A percentile compares a stretch with the other conserved stretches of the same genome.
Evolutionary conservation across 2,329 filamentous ascomycete species (phyloP).

Genomic region (Thermothelomyces thermophilus): DNA sequence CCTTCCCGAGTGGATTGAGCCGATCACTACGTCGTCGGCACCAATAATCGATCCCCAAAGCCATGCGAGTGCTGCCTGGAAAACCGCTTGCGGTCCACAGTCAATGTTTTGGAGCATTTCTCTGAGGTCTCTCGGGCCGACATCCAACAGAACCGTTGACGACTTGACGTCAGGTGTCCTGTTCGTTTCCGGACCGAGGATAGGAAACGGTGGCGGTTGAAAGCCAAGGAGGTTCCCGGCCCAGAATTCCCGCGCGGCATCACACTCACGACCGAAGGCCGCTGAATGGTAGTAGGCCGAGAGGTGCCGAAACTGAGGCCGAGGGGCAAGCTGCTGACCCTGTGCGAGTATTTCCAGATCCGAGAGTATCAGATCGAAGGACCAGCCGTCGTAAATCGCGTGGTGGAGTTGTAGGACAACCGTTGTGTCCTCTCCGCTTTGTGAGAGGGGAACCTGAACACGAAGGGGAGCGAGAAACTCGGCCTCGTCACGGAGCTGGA

Average conservation of each 20-base stretch:
- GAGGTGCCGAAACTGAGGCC: conserved; percentile 58
- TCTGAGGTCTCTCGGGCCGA: conserved; percentile 32
- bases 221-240: conserved; percentile 54
- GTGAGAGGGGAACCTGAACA: conserved; percentile 44
- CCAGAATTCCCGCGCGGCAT: conserved; percentile 60
- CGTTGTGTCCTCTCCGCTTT: conserved; percentile 22
- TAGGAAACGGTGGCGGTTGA: conserved; percentile 50
- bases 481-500: conserved; percentile 33
- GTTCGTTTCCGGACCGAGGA: conserved; percentile 33
- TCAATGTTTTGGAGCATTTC: conserved; percentile 34
- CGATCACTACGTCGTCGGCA: conserved; percentile 61
- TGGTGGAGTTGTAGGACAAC: conserved; percentile 64
- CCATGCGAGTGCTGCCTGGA: conserved; percentile 65
- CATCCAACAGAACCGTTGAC: conserved; percentile 26
- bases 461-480: conserved; percentile 51
- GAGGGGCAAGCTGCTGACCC: conserved; percentile 25
- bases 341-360: conserved; percentile 54
- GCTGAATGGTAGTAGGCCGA: conserved; percentile 40
- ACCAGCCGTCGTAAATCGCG: conserved; percentile 90
- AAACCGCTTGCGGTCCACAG: conserved; percentile 62
- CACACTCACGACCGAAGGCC: conserved; percentile 26
- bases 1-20: conserved; percentile 75
- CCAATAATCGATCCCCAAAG: conserved; percentile 61
- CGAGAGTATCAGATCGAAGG: conserved; percentile 63
- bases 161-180: background rate